Conservation (phyloP, 2,329 filamentous ascomycete species). For the Phyllosticta paracitricarpa region DNA sequence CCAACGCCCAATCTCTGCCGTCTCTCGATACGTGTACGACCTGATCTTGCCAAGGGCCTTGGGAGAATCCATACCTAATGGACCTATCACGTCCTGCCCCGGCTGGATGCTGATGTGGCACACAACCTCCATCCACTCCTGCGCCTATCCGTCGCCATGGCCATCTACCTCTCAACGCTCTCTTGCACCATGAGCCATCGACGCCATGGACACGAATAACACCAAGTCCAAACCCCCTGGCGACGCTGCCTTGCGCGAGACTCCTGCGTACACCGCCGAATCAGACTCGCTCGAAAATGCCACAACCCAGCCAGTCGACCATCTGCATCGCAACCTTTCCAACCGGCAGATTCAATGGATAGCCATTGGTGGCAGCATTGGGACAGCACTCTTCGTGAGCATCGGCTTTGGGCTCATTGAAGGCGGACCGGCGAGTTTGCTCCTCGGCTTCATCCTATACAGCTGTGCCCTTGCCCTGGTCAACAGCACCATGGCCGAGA, state of each 20-base stretch:
- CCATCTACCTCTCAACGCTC: not conserved
- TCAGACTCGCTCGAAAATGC: not conserved
- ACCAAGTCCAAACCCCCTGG: not conserved
- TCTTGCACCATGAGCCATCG: not conserved
- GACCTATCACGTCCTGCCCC: not conserved
- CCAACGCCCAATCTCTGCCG: not conserved
- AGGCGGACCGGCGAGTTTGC: conserved; percentile 43
- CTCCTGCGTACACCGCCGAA: not conserved
- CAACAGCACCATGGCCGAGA: conserved; percentile 52
- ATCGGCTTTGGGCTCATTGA: conserved; percentile 47
- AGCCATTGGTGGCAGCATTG: conserved; percentile 32
- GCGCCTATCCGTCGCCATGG: no score
- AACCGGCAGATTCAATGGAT: conserved; percentile 33
- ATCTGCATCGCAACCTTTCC: conserved; percentile 29
- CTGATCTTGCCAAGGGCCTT: not conserved
- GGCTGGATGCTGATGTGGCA: not conserved
- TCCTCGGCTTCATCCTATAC: conserved; percentile 51
- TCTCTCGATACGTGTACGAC: not conserved
- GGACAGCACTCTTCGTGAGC: conserved; percentile 47
- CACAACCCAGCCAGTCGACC: conserved; percentile 22
- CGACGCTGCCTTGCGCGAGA: not conserved
- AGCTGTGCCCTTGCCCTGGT: conserved; percentile 33
- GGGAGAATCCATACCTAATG: not conserved
- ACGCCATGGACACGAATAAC: not conserved
- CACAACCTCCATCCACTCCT: not conserved